phyloP scores from a whole-genome alignment of 2,329 filamentous ascomycete species.

The Coniella vitis region DNA sequence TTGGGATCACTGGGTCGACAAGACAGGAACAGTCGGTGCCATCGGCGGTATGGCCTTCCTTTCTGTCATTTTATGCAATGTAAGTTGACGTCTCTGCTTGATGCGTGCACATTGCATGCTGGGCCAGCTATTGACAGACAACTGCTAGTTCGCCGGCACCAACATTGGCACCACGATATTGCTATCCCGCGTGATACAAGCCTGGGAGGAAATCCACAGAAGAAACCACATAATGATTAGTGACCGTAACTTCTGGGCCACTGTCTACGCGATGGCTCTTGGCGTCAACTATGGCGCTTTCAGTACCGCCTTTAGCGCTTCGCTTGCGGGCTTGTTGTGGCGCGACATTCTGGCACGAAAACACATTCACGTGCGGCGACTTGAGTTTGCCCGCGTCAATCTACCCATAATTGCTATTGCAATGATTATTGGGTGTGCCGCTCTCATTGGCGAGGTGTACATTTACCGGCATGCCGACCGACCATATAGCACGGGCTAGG shows the following conservation, averaged over 20 bases:
- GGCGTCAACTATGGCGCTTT: slow-evolving; percentile 72
- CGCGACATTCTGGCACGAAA: slow-evolving; percentile 62
- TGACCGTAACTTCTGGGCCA: slow-evolving; percentile 64
- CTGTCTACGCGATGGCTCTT: slow-evolving; percentile 59
- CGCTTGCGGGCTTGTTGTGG: slow-evolving; percentile 66
- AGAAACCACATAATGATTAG: slow-evolving; percentile 42
- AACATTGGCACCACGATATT: slow-evolving; percentile 73
- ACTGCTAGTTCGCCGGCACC: slow-evolving; percentile 61
- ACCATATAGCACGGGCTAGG: slow-evolving; percentile 27
- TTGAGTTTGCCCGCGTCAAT: slow-evolving; percentile 64
- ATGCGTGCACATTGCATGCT: background rate
- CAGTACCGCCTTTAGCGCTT: slow-evolving; percentile 65
- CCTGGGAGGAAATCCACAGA: slow-evolving; percentile 56
- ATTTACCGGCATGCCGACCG: slow-evolving; percentile 38
- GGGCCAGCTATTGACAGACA: slow-evolving; percentile 19
- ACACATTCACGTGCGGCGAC: slow-evolving; percentile 55
- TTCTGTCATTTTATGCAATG: slow-evolving; percentile 64
- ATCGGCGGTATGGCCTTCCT: slow-evolving; percentile 69
- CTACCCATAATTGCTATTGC: slow-evolving; percentile 63
- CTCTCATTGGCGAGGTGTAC: slow-evolving; percentile 59
- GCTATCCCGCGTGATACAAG: slow-evolving; percentile 61
- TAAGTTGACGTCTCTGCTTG: slow-evolving; percentile 34
- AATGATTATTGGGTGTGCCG: slow-evolving; percentile 57
- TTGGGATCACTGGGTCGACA: slow-evolving; percentile 66
- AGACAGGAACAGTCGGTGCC: slow-evolving; percentile 60